These are phyloP conservation scores for Pisolithus orientalis DNA, from an alignment of 768 basidiomycete species.

Conservation along the genomic window DNA sequence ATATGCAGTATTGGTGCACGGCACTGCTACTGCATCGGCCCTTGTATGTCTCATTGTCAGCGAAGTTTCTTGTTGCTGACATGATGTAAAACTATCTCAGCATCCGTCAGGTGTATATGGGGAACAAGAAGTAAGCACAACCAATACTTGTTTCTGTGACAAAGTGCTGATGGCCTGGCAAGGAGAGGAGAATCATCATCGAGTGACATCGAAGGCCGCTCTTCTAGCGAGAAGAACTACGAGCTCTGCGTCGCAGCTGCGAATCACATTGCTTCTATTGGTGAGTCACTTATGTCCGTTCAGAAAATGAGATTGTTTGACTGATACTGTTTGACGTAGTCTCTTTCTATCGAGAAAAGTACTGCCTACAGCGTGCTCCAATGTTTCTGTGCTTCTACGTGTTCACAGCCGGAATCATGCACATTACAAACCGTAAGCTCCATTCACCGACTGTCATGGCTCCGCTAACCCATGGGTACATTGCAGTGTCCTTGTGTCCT, in stretches of 20 bases:
- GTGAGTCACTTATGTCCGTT: conserved; percentile 29
- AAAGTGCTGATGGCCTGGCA: not conserved
- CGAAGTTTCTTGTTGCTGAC: conserved; percentile 3
- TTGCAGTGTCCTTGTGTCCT: conserved; percentile 54
- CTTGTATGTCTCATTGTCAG: conserved; percentile 46
- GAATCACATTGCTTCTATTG: conserved; percentile 70
- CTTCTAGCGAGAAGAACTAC: conserved; percentile 55
- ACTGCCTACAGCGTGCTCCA: conserved; percentile 53
- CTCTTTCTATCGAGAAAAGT: conserved; percentile 54
- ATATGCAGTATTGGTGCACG: conserved; percentile 86
- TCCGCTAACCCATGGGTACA: not conserved
- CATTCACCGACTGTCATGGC: not conserved
- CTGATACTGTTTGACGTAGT: conserved; percentile 29
- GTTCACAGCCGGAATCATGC: conserved; percentile 78
- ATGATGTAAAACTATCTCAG: conserved; percentile 4
- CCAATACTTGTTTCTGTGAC: not conserved
- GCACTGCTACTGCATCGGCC: conserved; percentile 70
- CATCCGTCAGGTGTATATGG: conserved; percentile 21
- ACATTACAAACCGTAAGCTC: conserved; percentile 61
- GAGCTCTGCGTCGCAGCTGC: conserved; percentile 72
- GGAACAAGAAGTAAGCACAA: conserved; percentile 33
- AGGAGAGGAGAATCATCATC: conserved; percentile 30
- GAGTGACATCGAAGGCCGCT: conserved; percentile 50
- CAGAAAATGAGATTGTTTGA: not conserved
- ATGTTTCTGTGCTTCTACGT: conserved; percentile 75